Conservation (phyloP, 129 eudicot species). For the Glebionis coronaria region DNA sequence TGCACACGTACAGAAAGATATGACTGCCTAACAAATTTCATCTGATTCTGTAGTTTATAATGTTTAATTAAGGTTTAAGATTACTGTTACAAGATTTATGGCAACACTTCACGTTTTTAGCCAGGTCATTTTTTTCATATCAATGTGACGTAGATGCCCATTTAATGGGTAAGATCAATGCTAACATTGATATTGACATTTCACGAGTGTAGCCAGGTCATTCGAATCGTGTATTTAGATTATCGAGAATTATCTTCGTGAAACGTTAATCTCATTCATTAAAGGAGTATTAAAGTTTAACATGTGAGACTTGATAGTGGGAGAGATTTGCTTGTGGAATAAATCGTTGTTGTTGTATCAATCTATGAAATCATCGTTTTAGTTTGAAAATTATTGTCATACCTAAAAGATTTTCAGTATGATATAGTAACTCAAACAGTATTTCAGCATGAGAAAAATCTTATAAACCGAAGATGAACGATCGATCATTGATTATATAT, state of each 20-base stretch:
- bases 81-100: conserved; percentile 12
- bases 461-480: too few relatives aligned
- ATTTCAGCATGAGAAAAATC: too few relatives aligned
- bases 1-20: conserved; percentile 24
- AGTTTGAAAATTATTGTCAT: too few relatives aligned
- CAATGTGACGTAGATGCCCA: conserved; percentile 17
- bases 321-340: too few relatives aligned
- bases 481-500: too few relatives aligned
- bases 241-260: neutral
- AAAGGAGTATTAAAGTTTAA: too few relatives aligned
- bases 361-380: too few relatives aligned
- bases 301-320: too few relatives aligned
- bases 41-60: conserved; percentile 7
- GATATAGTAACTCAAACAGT: too few relatives aligned
- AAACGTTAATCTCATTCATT: neutral
- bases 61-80: conserved; percentile 14
- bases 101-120: conserved; percentile 25
- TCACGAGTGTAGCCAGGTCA: conserved; percentile 31
- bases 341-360: too few relatives aligned
- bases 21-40: conserved; percentile 9
- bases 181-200: conserved; percentile 23
- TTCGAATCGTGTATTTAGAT: conserved; percentile 15
- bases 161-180: conserved; percentile 27
- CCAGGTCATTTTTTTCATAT: conserved; percentile 17
- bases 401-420: too few relatives aligned